Evolutionary conservation across 164 flowering plant genomes (phyloP).

Genomic region (Nelumbo lutea): DNA sequence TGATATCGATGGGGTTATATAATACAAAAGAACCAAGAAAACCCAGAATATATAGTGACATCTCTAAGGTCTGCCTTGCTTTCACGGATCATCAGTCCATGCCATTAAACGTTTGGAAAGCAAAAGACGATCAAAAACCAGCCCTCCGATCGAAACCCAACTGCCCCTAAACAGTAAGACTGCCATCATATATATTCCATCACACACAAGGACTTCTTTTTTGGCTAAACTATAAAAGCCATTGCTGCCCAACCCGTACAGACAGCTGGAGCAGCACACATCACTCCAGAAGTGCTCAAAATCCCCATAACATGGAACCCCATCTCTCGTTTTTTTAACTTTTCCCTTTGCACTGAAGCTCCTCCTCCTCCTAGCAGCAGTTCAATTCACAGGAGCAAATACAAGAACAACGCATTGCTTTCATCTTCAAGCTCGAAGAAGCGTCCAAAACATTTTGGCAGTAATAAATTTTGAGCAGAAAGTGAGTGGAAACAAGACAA

Average conservation of each 20-base stretch:
- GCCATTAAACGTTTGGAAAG: no score
- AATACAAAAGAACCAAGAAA: background rate
- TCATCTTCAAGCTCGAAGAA: background rate
- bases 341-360: constrained; percentile 5
- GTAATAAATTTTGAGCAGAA: constrained; percentile 5
- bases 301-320: constrained; percentile 15
- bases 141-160: background rate
- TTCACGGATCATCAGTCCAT: background rate
- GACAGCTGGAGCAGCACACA: constrained; percentile 31
- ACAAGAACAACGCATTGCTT: constrained; percentile 13
- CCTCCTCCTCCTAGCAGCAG: background rate
- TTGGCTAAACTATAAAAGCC: background rate
- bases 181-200: no score
- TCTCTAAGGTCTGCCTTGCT: background rate
- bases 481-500: background rate
- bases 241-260: constrained; percentile 24
- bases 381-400: constrained; percentile 10
- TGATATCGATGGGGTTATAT: no score
- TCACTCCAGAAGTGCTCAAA: constrained; percentile 6
- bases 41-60: background rate
- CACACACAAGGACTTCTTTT: background rate
- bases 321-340: constrained; percentile 9
- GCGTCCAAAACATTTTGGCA: constrained; percentile 16
- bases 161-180: background rate
- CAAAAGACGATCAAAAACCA: background rate